These are phyloP conservation scores for Paramarasmius palmivorus DNA, from an alignment of 1,284 basidiomycete species.

Conservation along the genomic window DNA sequence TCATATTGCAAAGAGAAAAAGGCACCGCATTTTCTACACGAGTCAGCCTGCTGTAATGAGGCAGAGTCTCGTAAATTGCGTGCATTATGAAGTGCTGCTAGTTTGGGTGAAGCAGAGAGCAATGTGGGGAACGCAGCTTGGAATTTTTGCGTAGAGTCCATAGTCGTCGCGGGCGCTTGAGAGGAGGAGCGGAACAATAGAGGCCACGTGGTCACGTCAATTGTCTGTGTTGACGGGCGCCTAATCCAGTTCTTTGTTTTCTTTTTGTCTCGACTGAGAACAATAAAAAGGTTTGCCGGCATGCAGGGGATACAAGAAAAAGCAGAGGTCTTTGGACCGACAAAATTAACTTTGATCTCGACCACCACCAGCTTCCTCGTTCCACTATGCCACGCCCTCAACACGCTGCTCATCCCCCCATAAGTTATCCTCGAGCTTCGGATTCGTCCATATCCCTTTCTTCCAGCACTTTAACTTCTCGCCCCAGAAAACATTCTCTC, in stretches of 20 bases:
- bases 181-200: constrained; percentile 13
- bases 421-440: constrained; percentile 16
- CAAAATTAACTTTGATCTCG: constrained; percentile 7
- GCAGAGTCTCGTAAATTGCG: neutral
- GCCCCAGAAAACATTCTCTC: constrained; percentile 30
- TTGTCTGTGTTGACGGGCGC: neutral
- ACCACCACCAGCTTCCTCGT: constrained; percentile 28
- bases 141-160: constrained; percentile 44
- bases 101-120: constrained; percentile 50
- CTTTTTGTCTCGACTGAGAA: constrained; percentile 11
- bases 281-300: constrained; percentile 4
- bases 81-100: constrained; percentile 58
- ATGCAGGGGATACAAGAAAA: constrained; percentile 16
- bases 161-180: too few relatives aligned
- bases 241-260: neutral
- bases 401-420: constrained; percentile 23
- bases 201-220: neutral
- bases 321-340: constrained; percentile 9
- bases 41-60: constrained; percentile 19
- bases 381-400: constrained; percentile 23
- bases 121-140: constrained; percentile 45
- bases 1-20: constrained; percentile 8
- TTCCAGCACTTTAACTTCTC: constrained; percentile 12
- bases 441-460: constrained; percentile 9
- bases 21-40: constrained; percentile 50